A percentile compares a stretch with the other conserved stretches of the same genome.
Evolutionary conservation across 805 yeast genomes (phyloP).

Genomic region (Yamadazyma sp.): DNA sequence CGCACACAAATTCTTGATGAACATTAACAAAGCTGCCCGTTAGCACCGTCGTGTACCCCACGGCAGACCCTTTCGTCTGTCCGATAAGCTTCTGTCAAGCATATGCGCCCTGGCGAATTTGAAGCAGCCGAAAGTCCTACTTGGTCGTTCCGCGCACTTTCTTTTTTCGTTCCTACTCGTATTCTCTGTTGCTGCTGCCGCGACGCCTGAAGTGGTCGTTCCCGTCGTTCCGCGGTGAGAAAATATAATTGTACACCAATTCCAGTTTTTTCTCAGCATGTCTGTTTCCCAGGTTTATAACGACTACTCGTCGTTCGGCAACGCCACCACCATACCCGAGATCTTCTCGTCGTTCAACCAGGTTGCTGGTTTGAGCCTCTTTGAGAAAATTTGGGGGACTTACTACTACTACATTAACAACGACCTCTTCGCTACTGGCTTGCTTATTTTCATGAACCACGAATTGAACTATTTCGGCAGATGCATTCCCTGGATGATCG

Average conservation of each 20-base stretch:
- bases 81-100: too few species aligned
- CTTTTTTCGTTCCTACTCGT: too few species aligned
- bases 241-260: neutral
- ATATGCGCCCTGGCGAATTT: too few species aligned
- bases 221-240: slow-evolving; percentile 2
- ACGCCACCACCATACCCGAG: slow-evolving; percentile 30
- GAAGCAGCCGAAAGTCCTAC: too few species aligned
- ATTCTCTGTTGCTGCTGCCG: too few species aligned
- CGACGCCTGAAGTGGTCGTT: too few species aligned
- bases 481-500: slow-evolving; percentile 58
- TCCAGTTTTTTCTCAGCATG: slow-evolving; percentile 4
- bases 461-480: slow-evolving; percentile 60
- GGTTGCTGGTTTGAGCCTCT: slow-evolving; percentile 28
- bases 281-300: slow-evolving; percentile 26
- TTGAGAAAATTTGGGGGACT: slow-evolving; percentile 55
- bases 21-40: too few species aligned
- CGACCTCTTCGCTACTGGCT: slow-evolving; percentile 58
- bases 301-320: slow-evolving; percentile 32
- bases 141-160: too few species aligned
- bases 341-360: slow-evolving; percentile 29
- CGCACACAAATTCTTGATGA: too few species aligned
- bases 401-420: slow-evolving; percentile 55
- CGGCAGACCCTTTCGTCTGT: too few species aligned
- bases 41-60: too few species aligned
- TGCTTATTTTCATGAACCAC: slow-evolving; percentile 53